These are phyloP conservation scores for Pythium biforme DNA, from an alignment of 352 stramenopile genomes.

Conservation along the genomic window DNA sequence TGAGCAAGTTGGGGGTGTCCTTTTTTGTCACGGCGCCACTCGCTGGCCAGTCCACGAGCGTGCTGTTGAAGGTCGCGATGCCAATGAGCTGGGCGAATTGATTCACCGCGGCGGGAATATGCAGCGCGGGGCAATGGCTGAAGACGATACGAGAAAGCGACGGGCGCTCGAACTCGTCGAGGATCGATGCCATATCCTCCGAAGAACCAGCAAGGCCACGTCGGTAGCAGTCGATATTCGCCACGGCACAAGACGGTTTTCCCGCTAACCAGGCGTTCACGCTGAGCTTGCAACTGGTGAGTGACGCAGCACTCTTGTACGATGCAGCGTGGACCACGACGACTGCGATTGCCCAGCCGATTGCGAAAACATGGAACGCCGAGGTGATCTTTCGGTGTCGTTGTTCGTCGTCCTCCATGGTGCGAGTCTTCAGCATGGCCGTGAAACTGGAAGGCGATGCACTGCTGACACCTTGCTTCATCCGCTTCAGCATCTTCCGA, in stretches of 20 bases:
- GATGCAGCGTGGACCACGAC: background rate
- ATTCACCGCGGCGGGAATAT: background rate
- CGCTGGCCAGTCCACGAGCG: slow-evolving; percentile 11
- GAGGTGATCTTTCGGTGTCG: background rate
- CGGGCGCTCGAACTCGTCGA: slow-evolving; percentile 11
- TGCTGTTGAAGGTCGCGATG: slow-evolving; percentile 17
- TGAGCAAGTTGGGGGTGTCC: background rate
- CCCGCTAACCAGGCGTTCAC: slow-evolving; percentile 15
- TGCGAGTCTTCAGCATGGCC: background rate
- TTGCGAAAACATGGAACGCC: background rate
- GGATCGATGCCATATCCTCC: background rate
- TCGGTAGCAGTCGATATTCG: slow-evolving; percentile 22
- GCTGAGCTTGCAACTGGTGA: background rate
- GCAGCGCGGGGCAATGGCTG: slow-evolving; percentile 20
- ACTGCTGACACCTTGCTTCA: background rate
- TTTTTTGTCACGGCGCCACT: background rate
- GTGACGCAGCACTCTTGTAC: background rate
- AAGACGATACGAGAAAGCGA: slow-evolving; percentile 9
- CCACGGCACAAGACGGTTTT: slow-evolving; percentile 14
- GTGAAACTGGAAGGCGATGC: background rate
- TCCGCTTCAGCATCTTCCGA: background rate
- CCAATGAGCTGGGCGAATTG: background rate
- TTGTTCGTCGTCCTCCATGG: background rate
- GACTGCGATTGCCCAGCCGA: slow-evolving; percentile 7
- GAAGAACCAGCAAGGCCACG: background rate